Evolutionary conservation across 352 stramenopile genomes (phyloP).

Genomic region (Pythium pyrilobum): DNA sequence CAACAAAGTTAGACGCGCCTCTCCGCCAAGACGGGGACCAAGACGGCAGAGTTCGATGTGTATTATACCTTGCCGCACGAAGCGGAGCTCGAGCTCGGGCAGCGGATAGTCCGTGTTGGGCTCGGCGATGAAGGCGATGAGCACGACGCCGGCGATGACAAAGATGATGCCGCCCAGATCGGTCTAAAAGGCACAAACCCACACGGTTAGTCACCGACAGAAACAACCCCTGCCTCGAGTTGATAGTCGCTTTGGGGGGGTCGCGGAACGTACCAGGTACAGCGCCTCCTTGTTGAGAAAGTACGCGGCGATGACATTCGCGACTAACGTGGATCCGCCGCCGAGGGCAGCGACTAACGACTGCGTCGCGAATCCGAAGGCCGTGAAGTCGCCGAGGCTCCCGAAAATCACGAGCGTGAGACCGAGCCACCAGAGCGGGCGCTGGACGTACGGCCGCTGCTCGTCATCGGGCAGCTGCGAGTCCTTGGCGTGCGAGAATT

Average conservation of each 20-base stretch:
- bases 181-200: conserved; percentile 27
- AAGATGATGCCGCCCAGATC: conserved; percentile 81
- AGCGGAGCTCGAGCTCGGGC: conserved; percentile 77
- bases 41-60: not conserved
- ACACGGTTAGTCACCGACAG: too few relatives aligned
- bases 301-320: conserved; percentile 85
- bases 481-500: conserved; percentile 80
- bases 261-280: conserved; percentile 49
- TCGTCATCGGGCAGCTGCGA: conserved; percentile 28
- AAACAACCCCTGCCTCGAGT: too few relatives aligned
- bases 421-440: conserved; percentile 85
- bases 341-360: conserved; percentile 84
- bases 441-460: conserved; percentile 75
- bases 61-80: conserved; percentile 52
- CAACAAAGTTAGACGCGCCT: not conserved
- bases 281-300: conserved; percentile 80
- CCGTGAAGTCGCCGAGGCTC: conserved; percentile 84
- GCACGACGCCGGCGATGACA: conserved; percentile 82
- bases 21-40: too few relatives aligned
- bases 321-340: conserved; percentile 79
- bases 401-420: conserved; percentile 73
- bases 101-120: conserved; percentile 84
- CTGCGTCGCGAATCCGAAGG: conserved; percentile 88
- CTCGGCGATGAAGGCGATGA: conserved; percentile 84
- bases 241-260: too few relatives aligned